Evolutionary conservation across 306 rosid genomes (phyloP), one percentile per base, ranked within the genome.

Genomic region (Prunus davidiana): DNA sequence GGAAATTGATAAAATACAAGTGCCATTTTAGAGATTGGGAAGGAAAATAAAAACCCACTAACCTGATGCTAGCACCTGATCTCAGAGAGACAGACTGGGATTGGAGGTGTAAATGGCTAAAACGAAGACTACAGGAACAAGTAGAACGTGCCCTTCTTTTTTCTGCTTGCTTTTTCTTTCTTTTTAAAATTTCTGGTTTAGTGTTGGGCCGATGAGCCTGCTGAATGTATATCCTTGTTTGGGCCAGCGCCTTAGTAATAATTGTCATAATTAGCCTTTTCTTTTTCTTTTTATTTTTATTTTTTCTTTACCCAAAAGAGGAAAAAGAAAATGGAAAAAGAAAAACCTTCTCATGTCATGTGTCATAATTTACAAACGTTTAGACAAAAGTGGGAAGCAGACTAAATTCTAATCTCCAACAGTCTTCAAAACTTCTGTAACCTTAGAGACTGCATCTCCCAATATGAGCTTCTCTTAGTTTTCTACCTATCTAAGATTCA

Each of bases 1-100:
- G 6, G 57, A 58, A 43, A 41, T 73, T 15, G 11, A 73, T 43
- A 2, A 24, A 71, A 71, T 2, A 32, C 8, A 71, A 54, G 12
- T 32, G 43, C 43, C 43, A 38, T 38, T 38, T 38, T 38, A 38
- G 8, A 34, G 7, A 38, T 38, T 38, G 43, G 43, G 43, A 38
- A 38, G 43, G 43, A 38, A 38, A 38, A 38, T 38, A 38, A 38
- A 38, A 38, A 38, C 43, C 43, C 12, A 58, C 77, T 73, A 25
- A 73, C 77, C 77, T 45, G 58, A 73, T 19, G 56, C 16, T 3
- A 3, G 46, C 28, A 43, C 45, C 77, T 60, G 77, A 58, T 60
- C 68, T 45, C 57, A 9, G 77, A 73, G 77, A 20, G 13, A 73
- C 27, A 45, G 68, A 58, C 57, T 25, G 25, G 68, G 50, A 45